Evolutionary conservation across 2,329 filamentous ascomycete genomes (phyloP).

Genomic region (Pseudogymnoascus verrucosus): DNA sequence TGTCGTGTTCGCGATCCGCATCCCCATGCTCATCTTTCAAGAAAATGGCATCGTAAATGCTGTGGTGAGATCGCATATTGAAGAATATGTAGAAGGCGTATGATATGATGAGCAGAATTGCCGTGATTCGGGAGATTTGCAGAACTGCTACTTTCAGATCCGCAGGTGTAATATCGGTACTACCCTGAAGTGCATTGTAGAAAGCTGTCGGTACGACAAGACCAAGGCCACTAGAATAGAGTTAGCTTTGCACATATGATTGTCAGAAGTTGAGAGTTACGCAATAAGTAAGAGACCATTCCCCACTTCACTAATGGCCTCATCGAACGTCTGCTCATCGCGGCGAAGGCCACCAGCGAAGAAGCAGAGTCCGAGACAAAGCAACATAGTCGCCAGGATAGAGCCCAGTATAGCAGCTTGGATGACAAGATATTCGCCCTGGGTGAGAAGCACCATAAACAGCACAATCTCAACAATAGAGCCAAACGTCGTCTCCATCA

Average conservation of each 20-base stretch:
- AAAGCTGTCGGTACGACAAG: conserved; percentile 40
- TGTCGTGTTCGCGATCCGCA: conserved; percentile 53
- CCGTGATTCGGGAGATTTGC: conserved; percentile 61
- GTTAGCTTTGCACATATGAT: conserved; percentile 11
- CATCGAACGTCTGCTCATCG: conserved; percentile 63
- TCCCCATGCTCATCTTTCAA: conserved; percentile 62
- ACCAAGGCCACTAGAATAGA: conserved; percentile 36
- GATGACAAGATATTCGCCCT: conserved; percentile 58
- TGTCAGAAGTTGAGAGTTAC: conserved; percentile 40
- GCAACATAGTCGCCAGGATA: conserved; percentile 70
- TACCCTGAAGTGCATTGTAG: conserved; percentile 36
- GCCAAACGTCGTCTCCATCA: conserved; percentile 56
- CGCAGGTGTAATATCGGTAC: conserved; percentile 25
- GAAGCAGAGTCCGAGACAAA: conserved; percentile 76
- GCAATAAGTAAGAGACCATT: conserved; percentile 70
- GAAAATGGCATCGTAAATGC: conserved; percentile 68
- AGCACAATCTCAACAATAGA: conserved; percentile 75
- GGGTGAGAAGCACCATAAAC: conserved; percentile 64
- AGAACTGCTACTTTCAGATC: conserved; percentile 46
- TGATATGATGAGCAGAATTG: conserved; percentile 61
- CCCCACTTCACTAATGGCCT: conserved; percentile 70
- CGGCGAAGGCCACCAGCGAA: conserved; percentile 64
- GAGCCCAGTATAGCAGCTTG: conserved; percentile 78
- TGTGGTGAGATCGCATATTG: conserved; percentile 69
- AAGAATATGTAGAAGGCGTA: conserved; percentile 63